phyloP scores from a whole-genome alignment of 2,329 filamentous ascomycete genomes.

The Dryadomyces quercus-mongolicae region DNA sequence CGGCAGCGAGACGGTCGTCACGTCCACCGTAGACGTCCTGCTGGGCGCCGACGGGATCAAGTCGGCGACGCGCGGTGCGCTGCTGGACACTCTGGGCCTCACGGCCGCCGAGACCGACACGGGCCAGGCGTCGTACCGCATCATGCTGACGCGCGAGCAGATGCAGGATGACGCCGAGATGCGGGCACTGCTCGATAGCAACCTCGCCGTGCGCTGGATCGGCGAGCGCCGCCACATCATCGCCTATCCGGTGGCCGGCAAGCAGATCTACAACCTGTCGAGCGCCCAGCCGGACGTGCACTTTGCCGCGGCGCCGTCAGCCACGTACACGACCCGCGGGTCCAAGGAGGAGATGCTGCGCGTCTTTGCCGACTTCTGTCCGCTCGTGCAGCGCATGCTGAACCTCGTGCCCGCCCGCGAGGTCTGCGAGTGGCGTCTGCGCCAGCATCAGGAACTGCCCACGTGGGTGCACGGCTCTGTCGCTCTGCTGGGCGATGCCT shows the following conservation, averaged over 20 bases:
- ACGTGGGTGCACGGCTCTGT: conserved; percentile 46
- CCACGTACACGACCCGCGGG: conserved; percentile 51
- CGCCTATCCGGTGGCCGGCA: conserved; percentile 59
- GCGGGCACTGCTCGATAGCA: conserved; percentile 51
- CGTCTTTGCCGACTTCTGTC: conserved; percentile 51
- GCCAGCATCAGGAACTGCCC: conserved; percentile 42
- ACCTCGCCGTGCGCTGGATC: conserved; percentile 63
- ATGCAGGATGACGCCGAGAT: conserved; percentile 58
- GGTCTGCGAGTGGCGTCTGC: conserved; percentile 53
- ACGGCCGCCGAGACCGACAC: conserved; percentile 51
- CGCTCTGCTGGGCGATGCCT: conserved; percentile 50
- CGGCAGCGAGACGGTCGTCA: conserved; percentile 11
- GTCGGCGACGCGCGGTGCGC: conserved; percentile 33
- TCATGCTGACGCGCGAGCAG: conserved; percentile 58
- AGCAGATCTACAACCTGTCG: conserved; percentile 54
- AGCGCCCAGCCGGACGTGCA: conserved; percentile 49
- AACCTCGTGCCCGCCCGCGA: conserved; percentile 48
- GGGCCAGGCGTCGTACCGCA: conserved; percentile 66
- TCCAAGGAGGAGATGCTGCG: conserved; percentile 48
- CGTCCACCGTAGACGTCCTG: conserved; percentile 34
- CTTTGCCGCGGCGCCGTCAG: conserved; percentile 43
- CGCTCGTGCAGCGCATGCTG: conserved; percentile 44
- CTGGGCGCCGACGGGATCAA: conserved; percentile 46
- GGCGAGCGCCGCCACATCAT: conserved; percentile 66
- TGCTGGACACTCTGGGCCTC: conserved; percentile 41